Base-by-base conservation (phyloP, 345 rosid genomes). In the Lumnitzera racemosa region DNA sequence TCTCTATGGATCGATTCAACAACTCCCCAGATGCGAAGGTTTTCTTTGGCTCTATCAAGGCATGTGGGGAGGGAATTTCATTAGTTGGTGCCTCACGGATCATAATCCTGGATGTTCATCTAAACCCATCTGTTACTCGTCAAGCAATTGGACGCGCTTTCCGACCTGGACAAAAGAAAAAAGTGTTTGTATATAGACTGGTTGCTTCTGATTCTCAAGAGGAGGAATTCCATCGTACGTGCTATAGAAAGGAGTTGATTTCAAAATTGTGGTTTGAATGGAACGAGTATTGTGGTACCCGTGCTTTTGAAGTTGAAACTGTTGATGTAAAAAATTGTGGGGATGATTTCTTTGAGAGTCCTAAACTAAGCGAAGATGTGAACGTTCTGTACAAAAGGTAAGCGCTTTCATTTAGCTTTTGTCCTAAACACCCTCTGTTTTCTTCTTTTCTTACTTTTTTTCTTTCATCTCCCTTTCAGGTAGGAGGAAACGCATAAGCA, bases 21-120 rank as follows among this genome's bases (percentile, higher is more conserved):
- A 88, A 74, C 51, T 83, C 96, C 5, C 46, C 71, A 0, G 90
- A 90, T 8, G 85, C 99, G 0, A 94, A 63, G 75, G 90, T 90
- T 8, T 81, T 94, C 46, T 90, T 90, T 24, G 99, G 99, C 31
- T 94, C 97, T 2, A 94, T 94, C 15, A 87, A 70, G 75, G 96
- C 97, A 0, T 94, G 99, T 49, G 99, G 97, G 12, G 97, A 94
- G 71, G 99, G 99, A n/a, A 81, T 94, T 20, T 94, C 97, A 4
- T 53, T 94, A 47, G 97, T 94, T 31, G 99, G 99, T 12, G 99
- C 95, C 48, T 94, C 96, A 0, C 73, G 96, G 3, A 70, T 94
- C 14, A 58, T 94, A 51, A 84, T 94, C 53, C 73, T 94, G 20
- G 99, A 90, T 67, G 95, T 90, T 54, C 99, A 76, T 68, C 79